Base-by-base conservation (phyloP, 164 flowering plant genomes). In the Chloranthus sessilifolius region DNA sequence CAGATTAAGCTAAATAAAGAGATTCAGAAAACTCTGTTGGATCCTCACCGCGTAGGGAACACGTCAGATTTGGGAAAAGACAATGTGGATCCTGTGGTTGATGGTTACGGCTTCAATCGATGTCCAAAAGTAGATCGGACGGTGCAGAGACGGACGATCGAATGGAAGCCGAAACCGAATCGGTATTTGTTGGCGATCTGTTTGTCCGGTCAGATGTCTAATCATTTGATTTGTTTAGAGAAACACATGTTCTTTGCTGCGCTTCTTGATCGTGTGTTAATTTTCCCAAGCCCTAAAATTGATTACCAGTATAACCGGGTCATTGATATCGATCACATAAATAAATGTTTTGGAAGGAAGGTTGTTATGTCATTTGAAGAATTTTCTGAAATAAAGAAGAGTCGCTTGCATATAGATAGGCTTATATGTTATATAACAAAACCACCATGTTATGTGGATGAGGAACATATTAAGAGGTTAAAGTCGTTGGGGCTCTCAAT, bases 171-270 rank as follows among this genome's bases (percentile, higher is more conserved):
- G 0, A 79, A 59, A 37, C 23, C 71, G 1, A 43, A 74, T 50
- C 85, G 77, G 69, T 94, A 63, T 52, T 65, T 94, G 67, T 74
- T 89, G 52, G 88, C 95, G 0, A 75, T 89, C 16, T 89, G 97
- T 51, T 26, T 77, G 11, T 89, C 97, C 0, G 97, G 99, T n/a
- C 97, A 94, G 59, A 94, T 89, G 99, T 87, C 95, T 1, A 94
- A 94, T 65, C 97, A 83, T 66, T 75, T 94, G 78, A 87, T 89
- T 55, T 94, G 99, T 50, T 63, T 94, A 22, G 90, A 89, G 73
- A 94, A 94, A 60, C 99, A 94, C 61, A 89, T 94, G 86, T 87
- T 89, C 59, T 89, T 94, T 37, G 99, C 99, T 0, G 96, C 99
- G 5, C 23, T 89, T 19, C 74, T 94, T n/a, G 47, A 66, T 47